Conservation (phyloP, 768 basidiomycete species). For the Rhizopogon salebrosus region DNA sequence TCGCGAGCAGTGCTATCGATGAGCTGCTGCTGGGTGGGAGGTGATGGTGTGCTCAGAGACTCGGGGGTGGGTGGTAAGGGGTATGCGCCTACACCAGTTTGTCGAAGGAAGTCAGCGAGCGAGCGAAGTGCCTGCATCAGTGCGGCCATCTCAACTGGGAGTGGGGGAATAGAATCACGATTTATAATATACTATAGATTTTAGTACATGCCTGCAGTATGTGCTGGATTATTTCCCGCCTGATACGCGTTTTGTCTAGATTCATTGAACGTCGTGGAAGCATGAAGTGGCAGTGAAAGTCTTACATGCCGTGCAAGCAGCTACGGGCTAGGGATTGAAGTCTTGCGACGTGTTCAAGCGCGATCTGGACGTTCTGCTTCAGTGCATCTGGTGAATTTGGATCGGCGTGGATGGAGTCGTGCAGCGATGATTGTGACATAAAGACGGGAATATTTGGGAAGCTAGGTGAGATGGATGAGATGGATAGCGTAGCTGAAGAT, state of each 20-base stretch:
- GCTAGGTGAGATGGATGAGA: conserved; percentile 11
- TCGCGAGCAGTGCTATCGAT: conserved; percentile 35
- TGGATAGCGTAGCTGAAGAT: conserved; percentile 13
- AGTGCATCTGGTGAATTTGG: conserved; percentile 59
- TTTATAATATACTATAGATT: neutral
- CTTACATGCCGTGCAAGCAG: conserved; percentile 52
- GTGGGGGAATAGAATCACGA: neutral
- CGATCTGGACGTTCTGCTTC: conserved; percentile 48
- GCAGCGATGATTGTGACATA: conserved; percentile 24
- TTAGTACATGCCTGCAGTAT: conserved; percentile 49
- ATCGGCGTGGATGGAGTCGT: conserved; percentile 28
- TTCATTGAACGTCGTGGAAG: neutral
- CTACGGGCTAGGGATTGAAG: conserved; percentile 45
- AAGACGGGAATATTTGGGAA: conserved; percentile 10
- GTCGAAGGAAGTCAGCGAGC: conserved; percentile 44
- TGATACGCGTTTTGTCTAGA: conserved; percentile 60
- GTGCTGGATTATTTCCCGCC: conserved; percentile 44
- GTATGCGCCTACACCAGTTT: conserved; percentile 63
- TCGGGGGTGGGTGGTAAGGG: conserved; percentile 37
- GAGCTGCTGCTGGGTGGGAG: conserved; percentile 43
- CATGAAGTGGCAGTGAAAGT: neutral
- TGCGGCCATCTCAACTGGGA: conserved; percentile 40
- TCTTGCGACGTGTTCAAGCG: conserved; percentile 43
- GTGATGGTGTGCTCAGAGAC: conserved; percentile 6
- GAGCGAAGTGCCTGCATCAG: conserved; percentile 47